Percentiles rank a stretch among this genome's conserved stretches.
Evolutionary conservation across 2,329 filamentous ascomycete genomes (phyloP).

Genomic region (Epichloe amarillans): DNA sequence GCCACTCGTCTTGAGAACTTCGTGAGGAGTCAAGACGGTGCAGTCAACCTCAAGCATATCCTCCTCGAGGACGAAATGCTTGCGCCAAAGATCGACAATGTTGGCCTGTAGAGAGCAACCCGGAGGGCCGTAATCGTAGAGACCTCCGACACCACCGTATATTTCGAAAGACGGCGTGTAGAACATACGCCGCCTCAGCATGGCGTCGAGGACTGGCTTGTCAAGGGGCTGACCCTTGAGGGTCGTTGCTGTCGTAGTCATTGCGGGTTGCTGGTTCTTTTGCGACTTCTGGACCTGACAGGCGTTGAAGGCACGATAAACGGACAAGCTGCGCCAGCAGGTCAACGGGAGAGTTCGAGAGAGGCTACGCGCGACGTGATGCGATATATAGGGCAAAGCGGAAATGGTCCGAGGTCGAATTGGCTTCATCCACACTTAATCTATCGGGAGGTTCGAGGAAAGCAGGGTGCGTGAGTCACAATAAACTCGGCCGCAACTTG

Average conservation of each 20-base stretch:
- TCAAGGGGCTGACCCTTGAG: conserved; percentile 86
- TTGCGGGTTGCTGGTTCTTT: conserved; percentile 16
- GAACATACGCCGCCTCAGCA: conserved; percentile 81
- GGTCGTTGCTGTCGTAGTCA: conserved; percentile 51
- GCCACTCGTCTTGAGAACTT: conserved; percentile 87
- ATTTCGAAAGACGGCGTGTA: conserved; percentile 94
- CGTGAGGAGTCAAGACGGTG: conserved; percentile 83
- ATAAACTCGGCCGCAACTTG: conserved; percentile 12
- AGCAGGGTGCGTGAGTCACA: conserved; percentile 16
- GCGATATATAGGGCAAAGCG: conserved; percentile 4
- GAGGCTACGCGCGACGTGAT: conserved; percentile 4
- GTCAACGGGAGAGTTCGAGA: conserved; percentile 9
- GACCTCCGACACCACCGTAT: conserved; percentile 76
- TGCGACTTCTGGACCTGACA: conserved; percentile 16
- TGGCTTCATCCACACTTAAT: conserved; percentile 17
- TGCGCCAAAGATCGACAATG: conserved; percentile 79
- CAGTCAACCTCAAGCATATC: conserved; percentile 94
- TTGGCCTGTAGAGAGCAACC: conserved; percentile 78
- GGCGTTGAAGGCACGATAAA: conserved; percentile 17
- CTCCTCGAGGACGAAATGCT: conserved; percentile 85
- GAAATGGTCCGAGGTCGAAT: conserved; percentile 9
- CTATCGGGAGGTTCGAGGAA: conserved; percentile 6
- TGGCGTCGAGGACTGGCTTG: conserved; percentile 64
- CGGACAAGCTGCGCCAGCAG: conserved; percentile 16
- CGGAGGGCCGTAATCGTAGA: conserved; percentile 88